Conservation (phyloP, 768 basidiomycete species). For the Pleurotus platypus region DNA sequence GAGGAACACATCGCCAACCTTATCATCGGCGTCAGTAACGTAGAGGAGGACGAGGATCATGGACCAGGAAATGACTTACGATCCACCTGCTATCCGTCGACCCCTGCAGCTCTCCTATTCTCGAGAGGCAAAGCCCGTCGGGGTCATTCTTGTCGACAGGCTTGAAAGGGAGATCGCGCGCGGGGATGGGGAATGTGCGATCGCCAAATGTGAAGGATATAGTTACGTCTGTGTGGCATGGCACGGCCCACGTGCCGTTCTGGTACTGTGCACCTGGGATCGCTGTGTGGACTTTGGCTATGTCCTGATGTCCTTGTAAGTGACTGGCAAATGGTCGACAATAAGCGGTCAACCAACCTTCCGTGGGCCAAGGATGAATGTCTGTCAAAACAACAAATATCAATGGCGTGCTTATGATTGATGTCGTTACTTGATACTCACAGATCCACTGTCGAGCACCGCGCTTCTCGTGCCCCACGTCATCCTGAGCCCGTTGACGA, state of each 20-base stretch:
- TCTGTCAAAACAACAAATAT: neutral
- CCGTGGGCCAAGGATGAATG: neutral
- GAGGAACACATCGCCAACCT: conserved; percentile 70
- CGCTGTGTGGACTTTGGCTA: conserved; percentile 32
- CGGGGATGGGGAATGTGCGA: conserved; percentile 51
- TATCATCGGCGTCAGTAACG: neutral
- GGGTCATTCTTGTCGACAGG: conserved; percentile 48
- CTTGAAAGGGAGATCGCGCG: conserved; percentile 60
- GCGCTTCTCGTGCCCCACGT: conserved; percentile 55
- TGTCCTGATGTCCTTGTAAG: neutral
- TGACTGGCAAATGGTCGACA: neutral
- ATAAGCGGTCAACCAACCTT: neutral
- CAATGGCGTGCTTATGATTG: too few species aligned
- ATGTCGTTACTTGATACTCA: neutral
- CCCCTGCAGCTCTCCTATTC: neutral
- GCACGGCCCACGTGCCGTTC: conserved; percentile 46
- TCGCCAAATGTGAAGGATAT: conserved; percentile 49
- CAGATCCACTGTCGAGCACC: conserved; percentile 57
- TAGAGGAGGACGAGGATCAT: neutral
- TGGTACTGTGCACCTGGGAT: conserved; percentile 40
- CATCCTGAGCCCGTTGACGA: conserved; percentile 43
- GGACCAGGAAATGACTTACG: neutral
- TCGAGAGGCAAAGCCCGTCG: neutral
- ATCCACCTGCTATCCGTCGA: neutral
- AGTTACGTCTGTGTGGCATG: conserved; percentile 38